Conservation (phyloP, 768 basidiomycete genomes). For the Russula brevipes region DNA sequence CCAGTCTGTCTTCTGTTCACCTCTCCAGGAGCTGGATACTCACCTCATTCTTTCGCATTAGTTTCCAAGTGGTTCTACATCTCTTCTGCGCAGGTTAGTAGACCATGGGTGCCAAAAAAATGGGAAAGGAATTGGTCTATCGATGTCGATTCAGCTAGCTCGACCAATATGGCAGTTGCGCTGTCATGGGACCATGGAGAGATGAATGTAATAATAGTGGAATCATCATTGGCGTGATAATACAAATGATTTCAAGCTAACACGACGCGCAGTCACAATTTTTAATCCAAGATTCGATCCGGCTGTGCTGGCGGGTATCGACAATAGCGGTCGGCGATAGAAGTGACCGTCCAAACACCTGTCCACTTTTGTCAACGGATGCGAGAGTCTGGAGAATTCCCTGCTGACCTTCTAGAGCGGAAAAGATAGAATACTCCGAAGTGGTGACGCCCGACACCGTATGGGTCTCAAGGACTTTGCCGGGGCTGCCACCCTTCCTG, state of each 20-base stretch:
- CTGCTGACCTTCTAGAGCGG: constrained; percentile 76
- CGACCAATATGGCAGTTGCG: background rate
- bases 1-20: constrained; percentile 52
- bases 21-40: background rate
- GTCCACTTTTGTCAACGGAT: constrained; percentile 8
- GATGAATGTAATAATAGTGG: constrained; percentile 14
- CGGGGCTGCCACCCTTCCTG: constrained; percentile 63
- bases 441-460: constrained; percentile 75
- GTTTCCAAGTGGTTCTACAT: constrained; percentile 96
- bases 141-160: constrained; percentile 4
- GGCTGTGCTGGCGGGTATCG: constrained; percentile 75
- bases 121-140: background rate
- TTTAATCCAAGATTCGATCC: constrained; percentile 40
- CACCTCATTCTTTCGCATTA: constrained; percentile 29
- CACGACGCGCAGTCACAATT: constrained; percentile 25
- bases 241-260: constrained; percentile 14
- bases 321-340: constrained; percentile 85
- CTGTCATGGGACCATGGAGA: background rate
- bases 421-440: constrained; percentile 84
- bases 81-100: constrained; percentile 79
- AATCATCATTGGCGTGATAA: constrained; percentile 16
- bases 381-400: background rate
- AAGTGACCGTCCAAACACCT: constrained; percentile 92
- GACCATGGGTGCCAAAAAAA: background rate
- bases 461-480: constrained; percentile 85